Evolutionary conservation across 192 early-diverging fungal species (phyloP), one percentile per base, ranked within the genome.

Genomic region (Linnemannia hyalina): DNA sequence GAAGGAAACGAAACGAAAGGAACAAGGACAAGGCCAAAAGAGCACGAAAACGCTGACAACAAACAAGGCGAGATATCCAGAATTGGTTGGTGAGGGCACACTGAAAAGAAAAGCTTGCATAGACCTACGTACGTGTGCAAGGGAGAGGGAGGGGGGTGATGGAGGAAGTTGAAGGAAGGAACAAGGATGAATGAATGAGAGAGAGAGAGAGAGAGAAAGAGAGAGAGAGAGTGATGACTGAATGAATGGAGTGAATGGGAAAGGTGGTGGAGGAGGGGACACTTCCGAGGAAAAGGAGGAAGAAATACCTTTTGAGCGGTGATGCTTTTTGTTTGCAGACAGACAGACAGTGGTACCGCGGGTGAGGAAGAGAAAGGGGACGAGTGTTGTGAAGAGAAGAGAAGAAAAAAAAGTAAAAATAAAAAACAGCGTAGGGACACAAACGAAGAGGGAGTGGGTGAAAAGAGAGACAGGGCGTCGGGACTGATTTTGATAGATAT

Each of bases 391-490:
- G 44, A 13, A 55, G 5, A 55, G 18, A 26, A 60, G n/a, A 11
- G 10, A 60, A 60, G 7, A 10, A 1, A 26, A 60, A 10, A 57
- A 57, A 57, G 23, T 8, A 32, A 63, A 29, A n/a, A 29, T n/a
- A n/a, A 57, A 23, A 60, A 60, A 60, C n/a, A 60, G 23, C 22
- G n/a, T 18, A 52, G 49, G 18, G 49, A 52, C 49, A 52, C 49
- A 52, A 15, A 52, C 16, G 5, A 6, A 52, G 4, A 52, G 20
- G 7, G 55, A 68, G 75, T 20, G 68, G 65, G 60, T 52, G 65
- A 77, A 36, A 57, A 70, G 76, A 54, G 47, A n/a, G 22, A 71
- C 68, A 10, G 18, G 60, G 60, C n/a, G n/a, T 29, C 57, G 57
- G 57, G 26, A 63, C 11, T 54, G 73, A 46, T 74, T 35, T 57